These are phyloP conservation scores for Albifimbria verrucaria DNA, from an alignment of 2,329 filamentous ascomycete species.

Conservation along the genomic window DNA sequence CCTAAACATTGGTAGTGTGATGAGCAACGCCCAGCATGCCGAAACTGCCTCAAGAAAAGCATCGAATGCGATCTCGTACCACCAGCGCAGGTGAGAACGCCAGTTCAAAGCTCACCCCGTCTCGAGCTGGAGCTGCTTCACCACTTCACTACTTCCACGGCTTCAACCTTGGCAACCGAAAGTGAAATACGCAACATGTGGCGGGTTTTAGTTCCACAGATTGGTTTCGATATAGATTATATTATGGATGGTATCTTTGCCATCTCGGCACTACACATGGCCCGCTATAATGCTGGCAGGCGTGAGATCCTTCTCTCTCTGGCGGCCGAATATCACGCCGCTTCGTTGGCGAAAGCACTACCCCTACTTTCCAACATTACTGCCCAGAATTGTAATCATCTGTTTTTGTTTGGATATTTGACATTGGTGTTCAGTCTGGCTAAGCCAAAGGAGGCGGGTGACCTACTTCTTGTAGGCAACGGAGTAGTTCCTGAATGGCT, in stretches of 20 bases:
- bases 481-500: constrained; percentile 12
- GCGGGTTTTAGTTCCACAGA: constrained; percentile 31
- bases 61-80: constrained; percentile 20
- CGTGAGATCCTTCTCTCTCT: constrained; percentile 6
- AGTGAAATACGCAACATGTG: constrained; percentile 29
- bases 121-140: constrained; percentile 37
- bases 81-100: background rate
- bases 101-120: background rate
- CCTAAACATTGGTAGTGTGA: constrained; percentile 19
- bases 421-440: constrained; percentile 12
- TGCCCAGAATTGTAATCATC: constrained; percentile 8
- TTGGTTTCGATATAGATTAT: constrained; percentile 31
- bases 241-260: constrained; percentile 34
- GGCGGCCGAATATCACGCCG: constrained; percentile 8
- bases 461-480: constrained; percentile 12
- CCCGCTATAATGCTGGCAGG: constrained; percentile 9
- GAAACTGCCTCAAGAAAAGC: constrained; percentile 22
- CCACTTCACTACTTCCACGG: constrained; percentile 34
- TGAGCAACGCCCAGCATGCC: constrained; percentile 20
- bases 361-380: constrained; percentile 11
- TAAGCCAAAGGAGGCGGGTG: constrained; percentile 9
- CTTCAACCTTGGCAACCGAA: constrained; percentile 28
- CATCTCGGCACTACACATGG: constrained; percentile 33
- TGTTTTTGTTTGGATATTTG: constrained; percentile 13
- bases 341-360: constrained; percentile 7